Evolutionary conservation across 805 yeast species (phyloP).

Genomic region (Candida loeiensis): DNA sequence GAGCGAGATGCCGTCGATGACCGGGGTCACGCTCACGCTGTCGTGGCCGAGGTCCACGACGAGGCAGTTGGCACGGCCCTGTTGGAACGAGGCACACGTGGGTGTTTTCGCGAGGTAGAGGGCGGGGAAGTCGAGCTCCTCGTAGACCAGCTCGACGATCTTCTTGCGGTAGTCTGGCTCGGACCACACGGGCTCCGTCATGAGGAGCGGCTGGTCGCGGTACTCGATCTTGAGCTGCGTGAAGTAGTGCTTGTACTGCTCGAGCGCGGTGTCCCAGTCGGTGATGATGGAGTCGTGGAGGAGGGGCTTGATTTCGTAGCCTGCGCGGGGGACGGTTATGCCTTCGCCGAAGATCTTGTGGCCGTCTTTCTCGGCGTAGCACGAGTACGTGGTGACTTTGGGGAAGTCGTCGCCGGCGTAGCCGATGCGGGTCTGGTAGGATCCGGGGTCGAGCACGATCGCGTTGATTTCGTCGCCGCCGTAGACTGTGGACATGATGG

Average conservation of each 20-base stretch:
- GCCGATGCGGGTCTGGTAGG: conserved; percentile 78
- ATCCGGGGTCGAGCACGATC: conserved; percentile 87
- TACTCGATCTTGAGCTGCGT: conserved; percentile 50
- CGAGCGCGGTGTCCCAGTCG: conserved; percentile 86
- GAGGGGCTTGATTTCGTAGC: conserved; percentile 52
- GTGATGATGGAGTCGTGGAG: conserved; percentile 57
- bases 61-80: conserved; percentile 81
- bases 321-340: conserved; percentile 48
- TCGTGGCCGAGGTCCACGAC: conserved; percentile 88
- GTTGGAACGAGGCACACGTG: conserved; percentile 84
- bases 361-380: conserved; percentile 45
- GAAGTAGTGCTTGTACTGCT: conserved; percentile 66
- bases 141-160: conserved; percentile 69
- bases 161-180: conserved; percentile 60
- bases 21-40: conserved; percentile 71
- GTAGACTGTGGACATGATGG: conserved; percentile 18
- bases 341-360: conserved; percentile 36
- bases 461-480: conserved; percentile 83
- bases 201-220: conserved; percentile 67
- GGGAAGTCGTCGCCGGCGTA: conserved; percentile 93
- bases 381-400: conserved; percentile 68
- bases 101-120: conserved; percentile 77
- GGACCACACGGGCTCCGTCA: conserved; percentile 90
- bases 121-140: conserved; percentile 70
- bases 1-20: conserved; percentile 75